A percentile compares a stretch with the other conserved stretches of the same genome.
These are phyloP conservation scores for Asterochloris erici DNA, from an alignment of 139 green algal genomes.

Conservation along the genomic window DNA sequence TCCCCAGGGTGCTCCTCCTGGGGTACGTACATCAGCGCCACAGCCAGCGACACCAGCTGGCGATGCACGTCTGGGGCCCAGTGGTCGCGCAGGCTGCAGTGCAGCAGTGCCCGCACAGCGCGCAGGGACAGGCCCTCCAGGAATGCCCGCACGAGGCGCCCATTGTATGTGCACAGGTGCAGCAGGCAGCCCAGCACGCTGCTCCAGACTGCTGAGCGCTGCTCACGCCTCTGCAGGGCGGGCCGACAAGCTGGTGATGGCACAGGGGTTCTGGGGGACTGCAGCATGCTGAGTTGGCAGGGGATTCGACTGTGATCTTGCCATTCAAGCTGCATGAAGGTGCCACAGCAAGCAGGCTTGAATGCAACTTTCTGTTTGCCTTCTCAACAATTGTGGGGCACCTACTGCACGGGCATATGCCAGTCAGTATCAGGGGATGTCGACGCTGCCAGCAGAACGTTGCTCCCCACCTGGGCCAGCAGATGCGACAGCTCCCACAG, in stretches of 20 bases:
- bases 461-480: constrained; percentile 30
- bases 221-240: constrained; percentile 30
- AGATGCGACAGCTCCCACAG: constrained; percentile 57
- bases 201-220: constrained; percentile 51
- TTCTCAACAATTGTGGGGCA: background rate
- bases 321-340: no score
- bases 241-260: no score
- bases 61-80: constrained; percentile 38
- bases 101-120: constrained; percentile 50
- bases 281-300: no score
- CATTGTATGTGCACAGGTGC: constrained; percentile 46
- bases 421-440: background rate
- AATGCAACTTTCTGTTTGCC: no score
- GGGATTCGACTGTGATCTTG: no score
- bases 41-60: constrained; percentile 34
- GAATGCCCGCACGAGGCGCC: constrained; percentile 40
- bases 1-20: no score
- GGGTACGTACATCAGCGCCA: constrained; percentile 38
- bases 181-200: constrained; percentile 60
- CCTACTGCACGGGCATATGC: background rate
- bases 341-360: no score
- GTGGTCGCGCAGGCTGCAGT: constrained; percentile 27
- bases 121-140: constrained; percentile 42
- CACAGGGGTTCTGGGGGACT: no score
- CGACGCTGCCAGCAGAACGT: background rate